These are phyloP conservation scores for Cladochytrium tenue DNA, from an alignment of 371 early-diverging fungal species.

Conservation along the genomic window DNA sequence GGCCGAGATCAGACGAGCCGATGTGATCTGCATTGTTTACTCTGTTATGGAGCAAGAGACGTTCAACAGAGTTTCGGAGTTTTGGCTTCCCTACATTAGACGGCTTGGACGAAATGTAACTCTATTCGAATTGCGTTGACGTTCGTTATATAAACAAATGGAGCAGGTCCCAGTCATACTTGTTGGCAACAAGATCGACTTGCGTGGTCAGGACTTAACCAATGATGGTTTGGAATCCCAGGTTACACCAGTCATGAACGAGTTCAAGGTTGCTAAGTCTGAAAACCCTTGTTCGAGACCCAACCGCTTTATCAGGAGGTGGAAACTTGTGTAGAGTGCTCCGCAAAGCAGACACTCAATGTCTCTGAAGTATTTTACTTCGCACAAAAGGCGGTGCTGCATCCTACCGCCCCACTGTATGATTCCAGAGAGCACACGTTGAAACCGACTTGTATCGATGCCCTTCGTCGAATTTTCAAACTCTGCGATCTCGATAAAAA, in stretches of 20 bases:
- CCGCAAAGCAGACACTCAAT: conserved; percentile 89
- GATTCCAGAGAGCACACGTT: conserved; percentile 85
- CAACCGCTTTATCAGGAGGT: conserved; percentile 69
- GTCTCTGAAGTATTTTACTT: conserved; percentile 98
- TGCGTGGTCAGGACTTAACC: conserved; percentile 79
- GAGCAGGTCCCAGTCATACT: conserved; percentile 94
- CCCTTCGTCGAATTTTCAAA: conserved; percentile 87
- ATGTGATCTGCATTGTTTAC: conserved; percentile 95
- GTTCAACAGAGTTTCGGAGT: conserved; percentile 77
- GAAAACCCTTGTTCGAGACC: neutral
- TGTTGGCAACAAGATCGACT: conserved; percentile 96
- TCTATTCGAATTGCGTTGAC: no score
- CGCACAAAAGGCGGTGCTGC: conserved; percentile 95
- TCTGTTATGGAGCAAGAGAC: conserved; percentile 81
- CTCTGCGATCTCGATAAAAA: conserved; percentile 93
- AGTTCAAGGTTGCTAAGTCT: conserved; percentile 75
- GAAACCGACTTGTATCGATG: conserved; percentile 87
- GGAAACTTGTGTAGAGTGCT: conserved; percentile 97
- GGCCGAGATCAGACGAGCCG: conserved; percentile 88
- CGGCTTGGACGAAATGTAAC: conserved; percentile 86
- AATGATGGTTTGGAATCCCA: conserved; percentile 85
- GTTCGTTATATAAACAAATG: no score
- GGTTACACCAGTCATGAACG: conserved; percentile 94
- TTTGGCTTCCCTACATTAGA: conserved; percentile 92
- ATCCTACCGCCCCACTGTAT: conserved; percentile 94